phyloP scores from a whole-genome alignment of 2,329 filamentous ascomycete species.

The Hymenoscyphus occultus region DNA sequence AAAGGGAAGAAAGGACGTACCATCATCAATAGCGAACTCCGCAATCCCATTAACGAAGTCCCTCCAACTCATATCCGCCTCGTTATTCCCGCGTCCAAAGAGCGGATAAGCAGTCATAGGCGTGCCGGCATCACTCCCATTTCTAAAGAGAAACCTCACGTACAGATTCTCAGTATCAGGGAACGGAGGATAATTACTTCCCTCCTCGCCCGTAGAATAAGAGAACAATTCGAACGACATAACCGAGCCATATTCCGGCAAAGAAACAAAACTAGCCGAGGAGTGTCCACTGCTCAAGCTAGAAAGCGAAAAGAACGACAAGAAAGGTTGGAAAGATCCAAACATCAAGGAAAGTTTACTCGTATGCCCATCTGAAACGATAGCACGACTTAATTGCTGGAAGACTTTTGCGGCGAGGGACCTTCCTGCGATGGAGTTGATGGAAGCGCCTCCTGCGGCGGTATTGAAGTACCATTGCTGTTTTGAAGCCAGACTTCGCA shows the following conservation, averaged over 20 bases:
- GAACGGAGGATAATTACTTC: slow-evolving; percentile 23
- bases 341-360: slow-evolving; percentile 53
- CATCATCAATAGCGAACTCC: slow-evolving; percentile 22
- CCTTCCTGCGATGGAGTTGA: slow-evolving; percentile 52
- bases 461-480: slow-evolving; percentile 63
- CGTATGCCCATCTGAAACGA: slow-evolving; percentile 39
- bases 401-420: slow-evolving; percentile 49
- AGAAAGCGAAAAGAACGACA: slow-evolving; percentile 53
- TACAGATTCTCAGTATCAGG: slow-evolving; percentile 39
- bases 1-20: neutral
- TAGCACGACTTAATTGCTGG: slow-evolving; percentile 43
- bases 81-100: slow-evolving; percentile 31
- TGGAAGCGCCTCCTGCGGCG: slow-evolving; percentile 50
- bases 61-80: slow-evolving; percentile 31
- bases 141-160: slow-evolving; percentile 57
- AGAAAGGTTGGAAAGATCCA: slow-evolving; percentile 52
- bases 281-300: slow-evolving; percentile 40
- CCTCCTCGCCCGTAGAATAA: slow-evolving; percentile 37
- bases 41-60: slow-evolving; percentile 31
- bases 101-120: slow-evolving; percentile 36
- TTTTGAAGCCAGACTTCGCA: slow-evolving; percentile 61
- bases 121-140: slow-evolving; percentile 39
- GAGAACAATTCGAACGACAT: slow-evolving; percentile 67
- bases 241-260: slow-evolving; percentile 68
- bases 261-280: slow-evolving; percentile 46